These are phyloP conservation scores for Lyophyllum shimeji DNA, from an alignment of 768 basidiomycete species.

Conservation along the genomic window DNA sequence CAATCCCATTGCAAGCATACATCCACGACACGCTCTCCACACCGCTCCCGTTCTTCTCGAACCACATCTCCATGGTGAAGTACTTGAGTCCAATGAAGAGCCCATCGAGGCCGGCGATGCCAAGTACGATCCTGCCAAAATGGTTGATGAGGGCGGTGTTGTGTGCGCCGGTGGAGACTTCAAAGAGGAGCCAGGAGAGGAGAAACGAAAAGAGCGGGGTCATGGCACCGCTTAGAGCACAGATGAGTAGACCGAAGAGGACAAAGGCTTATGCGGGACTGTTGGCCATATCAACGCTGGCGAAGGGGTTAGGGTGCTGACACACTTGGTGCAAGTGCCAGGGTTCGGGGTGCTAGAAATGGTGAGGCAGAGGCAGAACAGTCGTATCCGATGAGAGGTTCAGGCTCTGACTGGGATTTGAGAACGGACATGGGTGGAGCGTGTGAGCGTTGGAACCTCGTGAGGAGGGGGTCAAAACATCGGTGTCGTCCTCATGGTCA, in stretches of 20 bases:
- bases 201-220: slow-evolving; percentile 93
- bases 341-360: too few species aligned
- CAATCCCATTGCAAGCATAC: slow-evolving; percentile 84
- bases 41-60: slow-evolving; percentile 70
- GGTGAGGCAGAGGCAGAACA: neutral
- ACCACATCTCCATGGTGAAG: slow-evolving; percentile 85
- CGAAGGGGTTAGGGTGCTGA: slow-evolving; percentile 15
- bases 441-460: slow-evolving; percentile 15
- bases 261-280: slow-evolving; percentile 75
- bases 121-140: slow-evolving; percentile 72
- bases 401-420: too few species aligned
- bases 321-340: slow-evolving; percentile 4
- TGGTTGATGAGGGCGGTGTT: slow-evolving; percentile 61
- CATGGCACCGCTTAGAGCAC: slow-evolving; percentile 74
- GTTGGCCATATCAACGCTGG: slow-evolving; percentile 59
- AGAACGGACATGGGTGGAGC: neutral
- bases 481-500: slow-evolving; percentile 16
- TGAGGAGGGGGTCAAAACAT: slow-evolving; percentile 9
- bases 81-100: slow-evolving; percentile 74
- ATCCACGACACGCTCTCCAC: slow-evolving; percentile 65
- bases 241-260: slow-evolving; percentile 68
- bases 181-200: slow-evolving; percentile 76
- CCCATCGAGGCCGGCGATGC: slow-evolving; percentile 70
- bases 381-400: slow-evolving; percentile 9
- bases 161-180: slow-evolving; percentile 70